Evolutionary conservation across 1,139 yeast genomes (phyloP), one percentile per base, ranked within the genome.

Genomic region (Pneumocystis carinii): DNA sequence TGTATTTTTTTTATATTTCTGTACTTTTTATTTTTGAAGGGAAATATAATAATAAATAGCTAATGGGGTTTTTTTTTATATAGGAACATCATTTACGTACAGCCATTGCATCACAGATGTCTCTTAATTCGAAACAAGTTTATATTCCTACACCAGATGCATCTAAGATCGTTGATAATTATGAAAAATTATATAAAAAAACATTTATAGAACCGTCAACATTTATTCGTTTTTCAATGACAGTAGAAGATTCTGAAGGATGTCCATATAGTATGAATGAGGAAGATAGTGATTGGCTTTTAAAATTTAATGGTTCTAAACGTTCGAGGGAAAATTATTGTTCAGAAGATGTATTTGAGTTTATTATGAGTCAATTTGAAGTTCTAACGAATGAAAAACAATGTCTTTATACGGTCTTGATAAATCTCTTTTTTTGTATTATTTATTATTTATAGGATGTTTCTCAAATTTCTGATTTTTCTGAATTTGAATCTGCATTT

Each of bases 71-170:
- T 24, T 29, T 59, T 48, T 38, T 37, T 17, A 37, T 42, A 10
- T 38, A 68, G 72, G 98, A 92, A 75, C 95, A 88, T 62, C 98
- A 92, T 81, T 79, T 92, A 68, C 96, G 90, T 73, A 90, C 87
- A 67, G 97, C 92, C 59, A 86, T 87, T 67, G 83, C 83, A 73
- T 90, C 92, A 2, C 84, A 89, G 2, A 78, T 83, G 60, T 82
- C 80, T 65, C 80, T 78, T 15, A 78, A 81, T 65, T 81, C 78
- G 17, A 80, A 81, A 62, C 83, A 83, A 65, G 86, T 88, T 35
- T 92, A 87, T 72, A 94, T 92, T 70, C 99, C 98, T 1, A 92
- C 98, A 0, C 98, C 98, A 0, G 96, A 90, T 77, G 97, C 98
- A 1, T 67, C 68, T 32, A 66, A 65, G 27, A 61, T 65, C 14